Base-by-base conservation (phyloP, 352 stramenopile species). In the Pythium chondricola region DNA sequence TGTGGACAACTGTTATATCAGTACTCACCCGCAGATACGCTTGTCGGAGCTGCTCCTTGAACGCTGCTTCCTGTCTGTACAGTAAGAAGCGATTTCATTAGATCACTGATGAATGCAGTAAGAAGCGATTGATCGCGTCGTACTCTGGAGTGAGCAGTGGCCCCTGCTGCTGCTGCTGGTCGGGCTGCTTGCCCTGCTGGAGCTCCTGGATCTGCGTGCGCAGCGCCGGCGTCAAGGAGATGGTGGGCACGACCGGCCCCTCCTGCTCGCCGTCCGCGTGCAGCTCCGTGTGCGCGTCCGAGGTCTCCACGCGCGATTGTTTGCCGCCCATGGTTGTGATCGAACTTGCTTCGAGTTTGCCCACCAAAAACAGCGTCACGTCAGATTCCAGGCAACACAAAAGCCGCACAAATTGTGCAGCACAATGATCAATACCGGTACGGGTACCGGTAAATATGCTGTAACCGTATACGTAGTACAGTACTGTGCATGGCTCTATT, bases 21-120 rank as follows among this genome's bases (percentile, higher is more conserved):
- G 29, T 38, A 17, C 42, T 36, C 25, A 86, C 80, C 75, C 88
- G 88, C 31, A 63, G 30, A 54, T 92, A 92, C 39, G 81, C 81
- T 50, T 86, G 57, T 63, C 85, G 77, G 44, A 87, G 48, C 52
- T 88, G 74, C 61, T 88, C 80, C 53, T 92, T 85, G 21, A 86
- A 58, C 33, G 57, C 57, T 18, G 50, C 65, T n/a, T 87, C 64
- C 53, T 85, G 71, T 27, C 78, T 89, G 18, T 1, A 58, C 7
- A 37, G 0, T n/a, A 38, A 14, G 11, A 9, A 46, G 13, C 9
- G 24, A 33, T 17, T 32, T 40, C 3, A 4, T 21, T 48, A 25
- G 24, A 14, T n/a, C n/a, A n/a, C n/a, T n/a, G n/a, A n/a, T n/a
- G n/a, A n/a, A 33, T 33, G 29, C 29, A 33, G 7, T 13, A 33